Evolutionary conservation across 805 yeast species (phyloP), one percentile per base, ranked within the genome.

Genomic region (Hanseniaspora meyeri): DNA sequence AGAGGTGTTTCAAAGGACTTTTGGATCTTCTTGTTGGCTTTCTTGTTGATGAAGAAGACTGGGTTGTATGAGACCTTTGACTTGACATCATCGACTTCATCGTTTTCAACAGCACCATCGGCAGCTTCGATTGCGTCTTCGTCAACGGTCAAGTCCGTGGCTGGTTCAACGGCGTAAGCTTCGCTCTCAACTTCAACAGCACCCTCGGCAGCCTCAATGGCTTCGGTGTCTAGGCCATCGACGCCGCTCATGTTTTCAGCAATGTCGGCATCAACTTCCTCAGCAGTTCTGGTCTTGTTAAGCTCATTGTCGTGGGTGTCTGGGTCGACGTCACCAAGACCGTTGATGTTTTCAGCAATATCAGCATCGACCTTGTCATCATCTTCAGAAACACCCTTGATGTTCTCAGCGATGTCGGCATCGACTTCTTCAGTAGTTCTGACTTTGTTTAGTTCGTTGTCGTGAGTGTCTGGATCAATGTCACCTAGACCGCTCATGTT

Each of bases 1-100:
- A 51, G 14, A 5, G 55, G 55, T 2, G 37, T 11, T 9, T 51
- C 45, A 43, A 37, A 51, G 2, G 17, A 19, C 20, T 45, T 27
- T 14, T 37, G 19, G n/a, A 51, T 51, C 3, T 16, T 29, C 34
- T 51, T 51, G 38, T 43, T 51, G 31, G 24, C 8, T 12, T 51
- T 51, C n/a, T 51, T 51, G 37, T 51, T 36, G 31, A 51, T 43
- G 32, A 51, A 51, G 20, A 51, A 51, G 10, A 43, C 45, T 16
- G 55, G 55, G 45, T 51, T 51, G 50, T 51, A 51, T 12, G 55
- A 51, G 7, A 51, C 32, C 31, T 45, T 45, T 2, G 55, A 51
- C 31, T 43, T n/a, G 16, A 51, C 49, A 45, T 51, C 54, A 19
- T 24, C 24, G 20, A 6, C 4, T 10, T 32, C 38, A 19, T 46